Evolutionary conservation across 805 yeast genomes (phyloP), one percentile per base, ranked within the genome.

Genomic region (Candida railenensis): DNA sequence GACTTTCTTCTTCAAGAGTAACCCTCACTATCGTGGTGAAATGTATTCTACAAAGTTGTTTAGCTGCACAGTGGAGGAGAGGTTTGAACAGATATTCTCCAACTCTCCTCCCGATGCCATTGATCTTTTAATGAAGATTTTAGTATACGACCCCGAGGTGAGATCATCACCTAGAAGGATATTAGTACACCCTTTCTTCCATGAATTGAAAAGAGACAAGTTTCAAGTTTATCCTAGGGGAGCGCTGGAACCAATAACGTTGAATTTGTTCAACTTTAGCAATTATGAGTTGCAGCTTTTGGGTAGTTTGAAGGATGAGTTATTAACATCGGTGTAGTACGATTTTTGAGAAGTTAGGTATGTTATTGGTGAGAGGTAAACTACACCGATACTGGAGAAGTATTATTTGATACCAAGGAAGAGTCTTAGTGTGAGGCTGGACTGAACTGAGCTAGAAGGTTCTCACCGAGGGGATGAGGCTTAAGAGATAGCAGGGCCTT

Each of bases 121-220:
- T 49, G 97, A 92, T 64, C 76, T 94, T 54, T 73, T 94, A 57
- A 77, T 86, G 74, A 78, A 79, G 48, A 82, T 94, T 40, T 78
- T 94, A 52, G 96, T 89, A 42, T 94, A 94, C 68, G 94, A 90
- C 52, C 99, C 99, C 14, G 87, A 84, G 44, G 69, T 74, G 47
- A 82, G 99, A 64, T 78, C 89, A 49, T 77, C 86, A 40, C 92
- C 98, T 43, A 79, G 85, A 60, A 78, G 85, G 55, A 89, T 92
- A 7, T 71, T 94, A 76, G 82, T 91, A 5, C 97, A 92, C 71
- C 85, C 86, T 21, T 94, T 89, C 65, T 92, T 92, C 63, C 86
- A 89, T 63, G 96, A 91, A 60, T 76, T 92, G 55, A 85, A 92
- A 63, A 77, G 75, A 45, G 65, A 68, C 22, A 68, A 69, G 16